These are phyloP conservation scores for Sphaceloma murrayae DNA, from an alignment of 2,329 filamentous ascomycete genomes.

Conservation along the genomic window DNA sequence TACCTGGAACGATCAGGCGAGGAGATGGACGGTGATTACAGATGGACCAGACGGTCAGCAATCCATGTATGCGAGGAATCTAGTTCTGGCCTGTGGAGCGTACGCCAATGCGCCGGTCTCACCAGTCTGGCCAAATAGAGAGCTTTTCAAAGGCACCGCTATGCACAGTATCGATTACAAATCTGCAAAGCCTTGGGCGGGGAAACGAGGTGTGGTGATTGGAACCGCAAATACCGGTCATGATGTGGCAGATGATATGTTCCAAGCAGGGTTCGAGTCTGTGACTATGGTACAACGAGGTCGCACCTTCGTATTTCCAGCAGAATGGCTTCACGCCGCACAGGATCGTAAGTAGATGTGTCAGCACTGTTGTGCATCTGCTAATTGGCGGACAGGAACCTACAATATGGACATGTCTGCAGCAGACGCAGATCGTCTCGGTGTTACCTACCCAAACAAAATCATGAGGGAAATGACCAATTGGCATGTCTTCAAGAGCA, in stretches of 20 bases:
- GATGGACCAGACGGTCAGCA: constrained; percentile 7
- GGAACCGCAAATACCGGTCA: constrained; percentile 43
- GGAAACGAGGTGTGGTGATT: constrained; percentile 38
- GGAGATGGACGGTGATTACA: constrained; percentile 30
- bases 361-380: not conserved
- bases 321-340: constrained; percentile 22
- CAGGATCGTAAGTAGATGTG: constrained; percentile 15
- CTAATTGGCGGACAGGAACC: constrained; percentile 11
- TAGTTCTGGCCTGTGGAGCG: constrained; percentile 29
- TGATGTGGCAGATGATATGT: constrained; percentile 42
- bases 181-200: constrained; percentile 28
- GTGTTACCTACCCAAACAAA: constrained; percentile 25
- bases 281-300: constrained; percentile 41
- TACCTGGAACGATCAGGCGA: constrained; percentile 30
- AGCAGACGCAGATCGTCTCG: constrained; percentile 21
- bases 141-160: constrained; percentile 31
- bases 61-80: constrained; percentile 22
- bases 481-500: constrained; percentile 23
- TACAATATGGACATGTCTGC: constrained; percentile 21
- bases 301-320: constrained; percentile 34
- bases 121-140: constrained; percentile 21
- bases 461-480: constrained; percentile 28
- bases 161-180: constrained; percentile 31
- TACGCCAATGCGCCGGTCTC: constrained; percentile 24
- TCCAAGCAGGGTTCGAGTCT: constrained; percentile 32